Conservation (phyloP, 1,284 basidiomycete species). For the Cutaneotrichosporon mucoides region DNA sequence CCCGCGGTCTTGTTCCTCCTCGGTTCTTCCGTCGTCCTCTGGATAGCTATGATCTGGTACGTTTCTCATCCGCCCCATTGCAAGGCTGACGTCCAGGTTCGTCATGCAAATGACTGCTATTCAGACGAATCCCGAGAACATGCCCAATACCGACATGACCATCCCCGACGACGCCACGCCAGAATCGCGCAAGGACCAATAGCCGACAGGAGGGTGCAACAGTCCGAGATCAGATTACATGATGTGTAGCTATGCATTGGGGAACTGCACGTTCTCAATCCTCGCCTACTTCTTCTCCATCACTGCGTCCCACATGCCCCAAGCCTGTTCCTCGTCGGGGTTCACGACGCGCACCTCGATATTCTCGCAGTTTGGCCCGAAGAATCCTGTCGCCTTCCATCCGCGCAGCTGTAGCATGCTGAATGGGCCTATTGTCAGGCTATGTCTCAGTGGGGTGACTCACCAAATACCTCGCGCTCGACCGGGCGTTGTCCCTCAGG, state of each 20-base stretch:
- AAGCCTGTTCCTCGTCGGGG: conserved; percentile 21
- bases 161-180: not conserved
- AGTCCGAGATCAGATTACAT: too few relatives aligned
- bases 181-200: conserved; percentile 33
- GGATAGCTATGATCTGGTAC: conserved; percentile 46
- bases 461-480: conserved; percentile 49
- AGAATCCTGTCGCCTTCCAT: conserved; percentile 48
- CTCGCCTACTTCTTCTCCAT: conserved; percentile 18
- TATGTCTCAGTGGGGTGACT: conserved; percentile 7
- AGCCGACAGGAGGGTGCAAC: too few relatives aligned
- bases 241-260: not conserved
- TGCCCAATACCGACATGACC: conserved; percentile 24
- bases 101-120: conserved; percentile 42
- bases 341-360: conserved; percentile 41
- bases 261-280: too few relatives aligned
- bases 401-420: conserved; percentile 31
- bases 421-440: conserved; percentile 42
- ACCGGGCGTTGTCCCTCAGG: conserved; percentile 47
- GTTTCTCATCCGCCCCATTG: too few relatives aligned
- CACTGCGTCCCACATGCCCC: conserved; percentile 42
- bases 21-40: conserved; percentile 31
- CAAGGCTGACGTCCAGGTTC: conserved; percentile 31
- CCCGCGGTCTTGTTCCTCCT: conserved; percentile 41
- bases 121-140: conserved; percentile 40
- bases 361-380: conserved; percentile 46